Conservation (phyloP, 305 asterid genomes). For the Rubia balearica region DNA sequence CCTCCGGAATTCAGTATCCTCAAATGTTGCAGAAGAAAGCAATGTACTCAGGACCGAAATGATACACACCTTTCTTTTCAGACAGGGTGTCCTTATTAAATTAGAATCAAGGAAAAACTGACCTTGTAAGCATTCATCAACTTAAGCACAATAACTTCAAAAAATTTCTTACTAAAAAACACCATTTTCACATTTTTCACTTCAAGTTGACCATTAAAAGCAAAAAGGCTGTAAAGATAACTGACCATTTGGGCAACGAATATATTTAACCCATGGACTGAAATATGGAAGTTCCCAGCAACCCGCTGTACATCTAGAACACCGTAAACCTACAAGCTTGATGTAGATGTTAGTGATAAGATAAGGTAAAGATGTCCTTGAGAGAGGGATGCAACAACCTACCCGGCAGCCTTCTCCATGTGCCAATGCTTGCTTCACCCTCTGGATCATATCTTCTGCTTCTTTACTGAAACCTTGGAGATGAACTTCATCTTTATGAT, state of each 20-base stretch:
- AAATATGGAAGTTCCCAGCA: slow-evolving; percentile 97
- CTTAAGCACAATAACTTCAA: too few relatives aligned
- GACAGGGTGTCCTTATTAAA: neutral
- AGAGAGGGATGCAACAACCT: slow-evolving; percentile 25
- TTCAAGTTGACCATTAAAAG: neutral
- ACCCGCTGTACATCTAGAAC: slow-evolving; percentile 96
- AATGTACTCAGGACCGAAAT: neutral
- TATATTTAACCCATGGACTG: slow-evolving; percentile 90
- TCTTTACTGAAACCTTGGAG: slow-evolving; percentile 71
- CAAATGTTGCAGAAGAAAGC: neutral
- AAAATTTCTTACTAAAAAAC: neutral
- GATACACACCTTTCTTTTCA: neutral
- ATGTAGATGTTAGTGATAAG: neutral
- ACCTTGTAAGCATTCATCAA: neutral
- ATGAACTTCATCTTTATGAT: slow-evolving; percentile 62
- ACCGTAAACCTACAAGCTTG: slow-evolving; percentile 72
- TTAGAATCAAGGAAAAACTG: neutral
- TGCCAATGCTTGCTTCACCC: slow-evolving; percentile 82
- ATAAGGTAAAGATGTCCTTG: slow-evolving; percentile 12
- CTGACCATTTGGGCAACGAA: slow-evolving; percentile 90
- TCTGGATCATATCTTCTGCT: slow-evolving; percentile 70
- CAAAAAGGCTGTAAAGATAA: slow-evolving; percentile 5
- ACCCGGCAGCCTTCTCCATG: slow-evolving; percentile 96
- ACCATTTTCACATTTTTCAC: neutral
- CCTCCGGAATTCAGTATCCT: neutral